Base-by-base conservation (phyloP, 2,329 filamentous ascomycete genomes). In the Nectriaceae sp. region DNA sequence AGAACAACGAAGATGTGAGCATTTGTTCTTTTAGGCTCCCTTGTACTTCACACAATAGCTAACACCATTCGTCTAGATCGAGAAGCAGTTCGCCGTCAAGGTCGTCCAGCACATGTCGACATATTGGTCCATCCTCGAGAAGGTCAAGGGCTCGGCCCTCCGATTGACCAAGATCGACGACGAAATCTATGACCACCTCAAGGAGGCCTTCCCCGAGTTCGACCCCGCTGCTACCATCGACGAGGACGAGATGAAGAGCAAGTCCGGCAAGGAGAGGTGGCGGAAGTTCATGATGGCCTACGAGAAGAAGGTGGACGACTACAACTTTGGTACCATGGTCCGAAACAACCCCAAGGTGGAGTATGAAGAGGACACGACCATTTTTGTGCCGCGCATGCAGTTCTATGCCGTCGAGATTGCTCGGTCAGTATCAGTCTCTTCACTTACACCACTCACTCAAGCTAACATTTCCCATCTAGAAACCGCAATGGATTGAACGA, bases 81-180 rank as follows among this genome's bases (percentile, higher is more conserved):
- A 99, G 82, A 96, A 97, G 80, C 94, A 97, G 72, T 99, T 99
- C 65, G 94, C 94, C 22, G 94, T 99, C 63, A 97, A 97, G 77
- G 92, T 88, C 43, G 94, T 97, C 31, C 89, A 96, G 72, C 94
- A 99, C 72, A 90, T 99, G 81, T 83, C 90, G 66, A 97, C 93
- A 41, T 97, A 99, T 80, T 99, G 93, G 93, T 79, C 86, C 44
- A 93, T 99, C 66, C 88, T 99, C 62, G 88, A 97, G 72, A 90
- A 88, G 68, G 83, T 96, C 59, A 89, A 84, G 61, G 94, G 93
- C 59, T 96, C 91, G n/a, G 77, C 85, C 54, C 79, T 99, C 51
- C 89, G 90, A 54, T 83, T 99, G 55, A 99, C 94, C 53, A 94
- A 93, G 75, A 82, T 95, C 64, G 94, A 99, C 74, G 87, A 97